These are phyloP conservation scores for Lactuca sativa DNA, from an alignment of 129 eudicot genomes.

Conservation along the genomic window DNA sequence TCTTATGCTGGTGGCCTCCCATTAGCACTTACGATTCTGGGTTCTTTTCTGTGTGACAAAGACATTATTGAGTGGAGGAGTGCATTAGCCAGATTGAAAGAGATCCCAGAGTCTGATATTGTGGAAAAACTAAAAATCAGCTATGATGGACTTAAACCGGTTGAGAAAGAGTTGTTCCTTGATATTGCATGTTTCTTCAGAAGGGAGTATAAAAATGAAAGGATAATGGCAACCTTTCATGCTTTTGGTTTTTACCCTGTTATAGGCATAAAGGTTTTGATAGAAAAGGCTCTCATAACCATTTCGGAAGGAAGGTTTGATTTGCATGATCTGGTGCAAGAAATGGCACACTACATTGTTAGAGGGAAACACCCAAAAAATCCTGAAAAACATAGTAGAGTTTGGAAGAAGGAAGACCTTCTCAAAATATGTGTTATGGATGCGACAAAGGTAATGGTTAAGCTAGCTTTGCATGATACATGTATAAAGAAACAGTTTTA, in stretches of 20 bases:
- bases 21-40: constrained; percentile 14
- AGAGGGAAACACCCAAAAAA: constrained; percentile 6
- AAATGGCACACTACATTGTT: constrained; percentile 31
- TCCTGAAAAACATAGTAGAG: constrained; percentile 2
- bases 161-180: constrained; percentile 18
- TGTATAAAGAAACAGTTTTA: neutral
- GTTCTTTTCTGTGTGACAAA: constrained; percentile 11
- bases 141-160: constrained; percentile 16
- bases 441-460: neutral
- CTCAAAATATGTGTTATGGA: neutral
- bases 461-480: neutral
- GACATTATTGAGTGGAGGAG: constrained; percentile 11
- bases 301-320: too few species aligned
- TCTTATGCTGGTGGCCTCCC: constrained; percentile 21
- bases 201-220: neutral
- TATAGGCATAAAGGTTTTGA: too few species aligned
- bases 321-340: constrained; percentile 11
- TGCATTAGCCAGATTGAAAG: constrained; percentile 5
- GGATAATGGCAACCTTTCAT: constrained; percentile 12
- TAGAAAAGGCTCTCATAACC: too few species aligned
- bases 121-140: constrained; percentile 25
- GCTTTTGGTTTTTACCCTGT: constrained; percentile 1
- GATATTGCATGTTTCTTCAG: constrained; percentile 31
- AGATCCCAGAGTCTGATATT: constrained; percentile 11
- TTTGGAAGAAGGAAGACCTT: neutral